Evolutionary conservation across 495 filamentous ascomycete species (phyloP).

Genomic region (Staphylotrichum tortipilum): DNA sequence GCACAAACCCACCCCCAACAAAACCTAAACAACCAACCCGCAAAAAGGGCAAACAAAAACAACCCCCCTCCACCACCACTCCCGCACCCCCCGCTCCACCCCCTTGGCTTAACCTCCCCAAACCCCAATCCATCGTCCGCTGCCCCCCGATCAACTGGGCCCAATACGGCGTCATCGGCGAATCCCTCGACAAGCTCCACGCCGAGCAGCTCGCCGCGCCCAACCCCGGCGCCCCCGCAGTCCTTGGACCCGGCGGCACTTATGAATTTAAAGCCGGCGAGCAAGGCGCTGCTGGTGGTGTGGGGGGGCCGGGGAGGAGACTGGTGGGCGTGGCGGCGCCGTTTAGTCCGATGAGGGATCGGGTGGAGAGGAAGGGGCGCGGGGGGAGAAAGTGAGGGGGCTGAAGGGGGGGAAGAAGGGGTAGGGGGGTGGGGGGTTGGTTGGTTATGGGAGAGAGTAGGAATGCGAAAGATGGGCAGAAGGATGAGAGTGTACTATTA

Average conservation of each 20-base stretch:
- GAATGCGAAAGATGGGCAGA: too few relatives aligned
- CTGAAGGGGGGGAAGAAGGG: too few relatives aligned
- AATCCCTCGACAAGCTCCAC: slow-evolving; percentile 73
- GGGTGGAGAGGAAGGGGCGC: slow-evolving; percentile 46
- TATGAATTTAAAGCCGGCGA: slow-evolving; percentile 25
- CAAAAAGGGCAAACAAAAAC: neutral
- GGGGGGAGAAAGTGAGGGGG: slow-evolving; percentile 25
- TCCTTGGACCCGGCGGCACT: slow-evolving; percentile 28
- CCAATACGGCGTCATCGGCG: slow-evolving; percentile 77
- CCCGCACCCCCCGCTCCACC: slow-evolving; percentile 6
- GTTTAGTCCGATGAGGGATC: slow-evolving; percentile 63
- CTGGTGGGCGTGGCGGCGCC: slow-evolving; percentile 58
- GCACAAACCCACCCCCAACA: neutral
- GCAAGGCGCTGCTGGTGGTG: slow-evolving; percentile 5
- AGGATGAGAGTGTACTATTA: too few relatives aligned
- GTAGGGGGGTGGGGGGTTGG: too few relatives aligned
- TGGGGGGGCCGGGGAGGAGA: slow-evolving; percentile 14
- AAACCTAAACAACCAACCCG: slow-evolving; percentile 1
- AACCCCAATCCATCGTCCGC: slow-evolving; percentile 73
- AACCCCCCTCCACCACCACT: slow-evolving; percentile 3
- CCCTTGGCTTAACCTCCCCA: slow-evolving; percentile 48
- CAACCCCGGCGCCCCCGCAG: slow-evolving; percentile 43
- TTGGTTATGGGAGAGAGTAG: neutral
- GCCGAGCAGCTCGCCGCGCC: slow-evolving; percentile 64
- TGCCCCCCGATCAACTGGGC: slow-evolving; percentile 85